Evolutionary conservation across 139 green algal species (phyloP), one percentile per base, ranked within the genome.

Genomic region (Picochlorum costavermella): DNA sequence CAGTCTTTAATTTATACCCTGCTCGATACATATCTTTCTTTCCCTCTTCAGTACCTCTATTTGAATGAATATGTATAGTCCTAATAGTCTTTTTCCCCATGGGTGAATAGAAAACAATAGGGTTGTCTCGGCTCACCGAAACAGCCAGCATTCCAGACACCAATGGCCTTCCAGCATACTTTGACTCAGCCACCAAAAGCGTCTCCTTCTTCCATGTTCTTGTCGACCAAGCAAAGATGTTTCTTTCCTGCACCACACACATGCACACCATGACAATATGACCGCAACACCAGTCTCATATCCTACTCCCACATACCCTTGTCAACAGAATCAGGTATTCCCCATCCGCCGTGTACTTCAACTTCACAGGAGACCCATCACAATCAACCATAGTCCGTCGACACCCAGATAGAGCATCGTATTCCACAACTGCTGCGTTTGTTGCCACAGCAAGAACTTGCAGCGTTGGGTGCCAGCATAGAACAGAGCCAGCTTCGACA

Each of bases 71-170:
- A 20, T 68, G 63, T 30, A 72, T 46, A 45, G 62, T 67, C 30
- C 70, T 64, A 12, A 76, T 30, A 3, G 63, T 76, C 20, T 60
- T 76, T 53, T 76, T 76, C 49, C 70, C 70, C 56, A 71, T 56
- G 10, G 57, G 56, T 23, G 70, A 67, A 50, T 65, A 76, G 23
- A 67, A 72, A 26, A 81, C 60, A 1, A 64, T 37, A 8, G 61
- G 72, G 67, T 46, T 49, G 55, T 61, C 2, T 50, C 70, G 44
- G 30, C 33, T 40, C 33, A 40, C 46, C 1, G 70, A 73, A 25
- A 76, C 51, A 6, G 70, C 70, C n/a, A 76, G 50, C 9, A 72
- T 40, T 2, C 64, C 70, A 14, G 59, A 61, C 14, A 49, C 40
- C 23, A 76, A 65, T 43, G 50, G 31, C 63, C 59, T 67, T 23